Percentiles rank a stretch among this genome's conserved stretches.
These are phyloP conservation scores for Nakazawaea sp. DNA, from an alignment of 805 yeast genomes.

Conservation along the genomic window DNA sequence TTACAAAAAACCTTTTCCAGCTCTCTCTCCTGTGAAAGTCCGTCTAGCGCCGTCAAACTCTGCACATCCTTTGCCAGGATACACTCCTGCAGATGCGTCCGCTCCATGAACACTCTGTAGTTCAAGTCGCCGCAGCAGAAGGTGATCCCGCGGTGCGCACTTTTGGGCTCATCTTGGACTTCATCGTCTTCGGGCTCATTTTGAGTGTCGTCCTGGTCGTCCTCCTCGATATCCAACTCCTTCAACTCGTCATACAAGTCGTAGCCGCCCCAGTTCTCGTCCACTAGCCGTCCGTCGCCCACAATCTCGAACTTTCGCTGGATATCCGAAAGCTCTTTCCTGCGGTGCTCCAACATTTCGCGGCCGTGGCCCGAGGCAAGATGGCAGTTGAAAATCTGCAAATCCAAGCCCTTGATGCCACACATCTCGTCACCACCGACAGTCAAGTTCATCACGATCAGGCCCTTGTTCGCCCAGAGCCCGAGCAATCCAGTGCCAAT, in stretches of 20 bases:
- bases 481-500: constrained; percentile 53
- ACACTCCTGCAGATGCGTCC: constrained; percentile 8
- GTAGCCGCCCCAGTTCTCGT: constrained; percentile 16
- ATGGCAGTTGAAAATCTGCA: constrained; percentile 43
- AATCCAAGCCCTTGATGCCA: constrained; percentile 22
- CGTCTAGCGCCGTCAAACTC: constrained; percentile 34
- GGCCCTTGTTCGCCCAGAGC: constrained; percentile 57
- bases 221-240: constrained; percentile 4
- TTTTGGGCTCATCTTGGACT: neutral
- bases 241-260: constrained; percentile 9
- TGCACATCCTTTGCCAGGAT: constrained; percentile 23
- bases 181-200: constrained; percentile 3
- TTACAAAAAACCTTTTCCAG: constrained; percentile 31
- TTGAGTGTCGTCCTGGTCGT: constrained; percentile 4
- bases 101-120: constrained; percentile 31
- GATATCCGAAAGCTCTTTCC: constrained; percentile 12
- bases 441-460: constrained; percentile 36
- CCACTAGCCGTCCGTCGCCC: constrained; percentile 5
- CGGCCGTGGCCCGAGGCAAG: constrained; percentile 37
- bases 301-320: constrained; percentile 10
- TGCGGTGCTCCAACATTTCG: constrained; percentile 9
- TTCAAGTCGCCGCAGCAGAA: constrained; percentile 50
- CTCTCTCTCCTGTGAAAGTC: constrained; percentile 28
- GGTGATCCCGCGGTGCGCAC: constrained; percentile 14
- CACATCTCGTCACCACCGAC: constrained; percentile 31